Percentiles rank a stretch among this genome's conserved stretches.
These are phyloP conservation scores for Zasmidium cellare DNA, from an alignment of 2,329 filamentous ascomycete species.

Conservation along the genomic window DNA sequence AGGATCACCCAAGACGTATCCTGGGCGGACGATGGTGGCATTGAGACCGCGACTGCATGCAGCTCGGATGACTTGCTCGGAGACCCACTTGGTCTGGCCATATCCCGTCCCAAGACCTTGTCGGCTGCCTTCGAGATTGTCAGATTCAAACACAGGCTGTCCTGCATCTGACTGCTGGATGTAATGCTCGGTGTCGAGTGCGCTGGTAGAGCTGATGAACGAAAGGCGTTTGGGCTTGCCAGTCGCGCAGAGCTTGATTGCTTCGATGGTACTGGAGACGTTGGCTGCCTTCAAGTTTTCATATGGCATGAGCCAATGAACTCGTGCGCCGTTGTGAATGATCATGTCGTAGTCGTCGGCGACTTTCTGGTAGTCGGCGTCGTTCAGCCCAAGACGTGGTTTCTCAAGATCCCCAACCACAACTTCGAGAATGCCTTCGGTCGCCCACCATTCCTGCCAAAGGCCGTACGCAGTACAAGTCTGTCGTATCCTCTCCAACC, in stretches of 20 bases:
- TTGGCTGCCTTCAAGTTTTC: conserved; percentile 70
- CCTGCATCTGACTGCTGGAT: conserved; percentile 71
- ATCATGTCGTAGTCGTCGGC: conserved; percentile 66
- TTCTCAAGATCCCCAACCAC: conserved; percentile 74
- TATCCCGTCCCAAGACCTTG: conserved; percentile 82
- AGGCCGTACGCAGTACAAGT: conserved; percentile 76
- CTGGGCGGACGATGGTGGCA: conserved; percentile 76
- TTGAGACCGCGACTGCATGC: conserved; percentile 74
- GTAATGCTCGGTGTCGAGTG: conserved; percentile 81
- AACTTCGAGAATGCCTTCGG: conserved; percentile 57
- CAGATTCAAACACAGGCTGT: conserved; percentile 69
- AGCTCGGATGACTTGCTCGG: conserved; percentile 70
- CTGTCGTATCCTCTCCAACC: conserved; percentile 63
- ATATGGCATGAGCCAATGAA: conserved; percentile 81
- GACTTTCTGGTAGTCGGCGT: conserved; percentile 65
- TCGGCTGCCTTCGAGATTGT: conserved; percentile 75
- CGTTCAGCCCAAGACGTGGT: conserved; percentile 70
- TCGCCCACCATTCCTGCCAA: conserved; percentile 70
- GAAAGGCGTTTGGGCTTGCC: conserved; percentile 77
- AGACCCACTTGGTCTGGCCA: conserved; percentile 87
- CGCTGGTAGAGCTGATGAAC: conserved; percentile 80
- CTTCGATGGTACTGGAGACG: conserved; percentile 77
- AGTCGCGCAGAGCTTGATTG: conserved; percentile 71
- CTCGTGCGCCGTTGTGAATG: conserved; percentile 76
- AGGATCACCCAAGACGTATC: conserved; percentile 79